Evolutionary conservation across 176 grass and related monocot species (phyloP), one percentile per base, ranked within the genome.

Genomic region (Oryza meridionalis): DNA sequence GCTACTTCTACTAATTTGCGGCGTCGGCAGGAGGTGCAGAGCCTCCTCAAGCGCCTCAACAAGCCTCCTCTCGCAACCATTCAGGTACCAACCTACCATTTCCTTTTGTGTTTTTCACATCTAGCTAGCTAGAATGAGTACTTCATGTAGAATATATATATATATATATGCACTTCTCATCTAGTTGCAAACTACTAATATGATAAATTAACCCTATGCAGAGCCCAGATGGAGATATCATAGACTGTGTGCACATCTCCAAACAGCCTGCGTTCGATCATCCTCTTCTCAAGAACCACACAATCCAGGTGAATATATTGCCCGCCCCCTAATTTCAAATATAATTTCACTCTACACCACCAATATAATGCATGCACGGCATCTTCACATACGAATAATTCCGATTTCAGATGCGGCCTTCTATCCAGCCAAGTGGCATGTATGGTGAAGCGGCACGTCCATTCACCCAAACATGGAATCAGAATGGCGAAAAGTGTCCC

Each of bases 181-280:
- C 35, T 37, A 37, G 35, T 37, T 6, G 35, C 35, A 37, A 37
- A 37, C 35, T 37, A 37, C 5, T 37, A 37, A 37, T 5, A 35
- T 35, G 3, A 35, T 37, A 6, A 37, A 37, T 37, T 45, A 45
- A 45, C 43, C 0, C 0, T 82, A 93, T 40, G 47, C 85, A 93
- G 91, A 90, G 91, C 65, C 91, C 88, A 25, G 91, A 93, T 14
- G 91, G 91, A 27, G 91, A 93, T 76, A 86, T 73, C 29, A 90
- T 93, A 85, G 91, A 93, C 79, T 93, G 91, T 11, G 91, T 93
- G 77, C 91, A 85, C 68, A 85, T 90, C 74, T 88, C 88, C 86
- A 85, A 74, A 19, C 91, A 93, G 75, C 91, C 91, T 53, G 91
- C 91, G 2, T 93, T 93, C 7, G 91, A 93, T 65, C 88, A 93